These are phyloP conservation scores for Gynostemma pentaphyllum DNA, from an alignment of 306 rosid species.

Conservation along the genomic window DNA sequence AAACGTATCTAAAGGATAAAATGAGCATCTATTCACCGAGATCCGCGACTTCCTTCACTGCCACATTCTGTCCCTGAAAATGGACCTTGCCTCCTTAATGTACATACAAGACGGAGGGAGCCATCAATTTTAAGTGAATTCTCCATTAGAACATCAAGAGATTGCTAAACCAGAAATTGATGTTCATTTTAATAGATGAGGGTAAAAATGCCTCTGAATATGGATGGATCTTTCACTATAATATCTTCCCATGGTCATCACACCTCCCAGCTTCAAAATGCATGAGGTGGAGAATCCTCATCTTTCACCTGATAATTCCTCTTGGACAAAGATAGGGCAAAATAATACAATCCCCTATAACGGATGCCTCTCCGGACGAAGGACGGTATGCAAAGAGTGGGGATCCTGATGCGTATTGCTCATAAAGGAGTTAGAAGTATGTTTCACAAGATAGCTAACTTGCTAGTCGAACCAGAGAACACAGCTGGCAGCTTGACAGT, in stretches of 20 bases:
- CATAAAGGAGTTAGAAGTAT: neutral
- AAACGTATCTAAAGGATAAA: conserved; percentile 21
- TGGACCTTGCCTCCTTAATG: conserved; percentile 1
- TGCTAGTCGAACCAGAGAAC: neutral
- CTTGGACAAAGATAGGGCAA: conserved; percentile 27
- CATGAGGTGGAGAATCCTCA: conserved; percentile 24
- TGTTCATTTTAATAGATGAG: neutral
- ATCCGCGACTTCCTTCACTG: conserved; percentile 16
- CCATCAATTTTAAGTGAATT: neutral
- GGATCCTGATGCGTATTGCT: neutral
- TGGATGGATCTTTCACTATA: neutral
- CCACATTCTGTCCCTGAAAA: conserved; percentile 12
- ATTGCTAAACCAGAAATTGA: neutral
- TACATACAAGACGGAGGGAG: conserved; percentile 17
- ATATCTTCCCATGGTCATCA: conserved; percentile 21
- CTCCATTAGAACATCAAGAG: neutral
- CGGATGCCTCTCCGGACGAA: conserved; percentile 9
- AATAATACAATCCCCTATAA: conserved; percentile 39
- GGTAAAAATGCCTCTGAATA: neutral
- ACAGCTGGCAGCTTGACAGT: neutral
- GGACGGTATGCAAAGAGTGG: neutral
- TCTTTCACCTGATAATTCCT: conserved; percentile 26
- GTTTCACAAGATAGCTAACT: neutral
- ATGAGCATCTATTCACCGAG: neutral
- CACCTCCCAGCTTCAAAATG: conserved; percentile 17